phyloP scores from a whole-genome alignment of 306 rosid genomes.

The Glycine latifolia region DNA sequence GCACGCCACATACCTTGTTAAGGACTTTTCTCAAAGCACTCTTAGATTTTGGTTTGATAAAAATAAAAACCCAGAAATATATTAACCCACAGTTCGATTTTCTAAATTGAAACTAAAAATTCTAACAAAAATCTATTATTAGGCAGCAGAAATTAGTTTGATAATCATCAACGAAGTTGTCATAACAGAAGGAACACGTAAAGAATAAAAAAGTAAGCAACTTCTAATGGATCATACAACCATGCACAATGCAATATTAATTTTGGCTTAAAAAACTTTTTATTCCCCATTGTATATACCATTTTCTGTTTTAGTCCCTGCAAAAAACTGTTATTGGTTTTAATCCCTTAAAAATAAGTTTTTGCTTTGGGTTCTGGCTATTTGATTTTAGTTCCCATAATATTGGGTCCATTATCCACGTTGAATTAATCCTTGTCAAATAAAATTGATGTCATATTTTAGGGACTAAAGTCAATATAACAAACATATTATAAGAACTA shows the following conservation, averaged over 20 bases:
- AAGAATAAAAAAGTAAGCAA: conserved; percentile 15
- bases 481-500: background rate
- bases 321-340: background rate
- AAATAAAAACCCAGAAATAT: background rate
- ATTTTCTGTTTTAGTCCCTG: background rate
- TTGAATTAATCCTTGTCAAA: background rate
- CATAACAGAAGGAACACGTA: background rate
- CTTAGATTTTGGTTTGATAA: background rate
- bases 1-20: background rate
- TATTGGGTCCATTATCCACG: background rate
- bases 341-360: background rate
- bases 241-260: background rate
- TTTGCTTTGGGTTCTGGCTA: background rate
- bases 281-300: background rate
- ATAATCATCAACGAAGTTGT: conserved; percentile 6
- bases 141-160: background rate
- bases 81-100: too few species aligned
- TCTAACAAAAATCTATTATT: background rate
- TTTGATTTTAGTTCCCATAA: background rate
- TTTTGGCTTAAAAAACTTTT: background rate
- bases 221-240: background rate
- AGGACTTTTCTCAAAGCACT: background rate
- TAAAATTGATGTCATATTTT: background rate
- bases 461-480: background rate
- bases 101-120: background rate